Evolutionary conservation across 345 rosid species (phyloP).

Genomic region (Iberis pinnata): DNA sequence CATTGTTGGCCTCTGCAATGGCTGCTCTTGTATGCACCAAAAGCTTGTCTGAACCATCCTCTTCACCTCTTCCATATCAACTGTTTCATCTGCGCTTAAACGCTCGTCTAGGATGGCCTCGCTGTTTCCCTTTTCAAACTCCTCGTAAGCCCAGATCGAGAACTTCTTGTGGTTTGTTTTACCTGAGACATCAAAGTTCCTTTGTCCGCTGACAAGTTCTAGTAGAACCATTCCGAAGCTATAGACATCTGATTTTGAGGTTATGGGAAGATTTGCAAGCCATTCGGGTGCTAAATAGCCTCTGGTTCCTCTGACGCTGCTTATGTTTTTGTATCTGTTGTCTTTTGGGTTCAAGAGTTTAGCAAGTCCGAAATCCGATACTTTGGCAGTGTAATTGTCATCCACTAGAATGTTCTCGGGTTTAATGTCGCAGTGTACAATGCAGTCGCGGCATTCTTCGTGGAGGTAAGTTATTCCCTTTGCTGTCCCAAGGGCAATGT

Average conservation of each 20-base stretch:
- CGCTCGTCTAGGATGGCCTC: slow-evolving; percentile 40
- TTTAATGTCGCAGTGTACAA: slow-evolving; percentile 51
- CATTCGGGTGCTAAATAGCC: slow-evolving; percentile 62
- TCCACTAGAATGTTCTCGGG: slow-evolving; percentile 55
- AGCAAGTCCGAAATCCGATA: slow-evolving; percentile 58
- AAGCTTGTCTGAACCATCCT: slow-evolving; percentile 46
- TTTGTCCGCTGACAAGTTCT: slow-evolving; percentile 48
- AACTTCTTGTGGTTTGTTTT: slow-evolving; percentile 37
- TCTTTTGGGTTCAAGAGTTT: slow-evolving; percentile 49
- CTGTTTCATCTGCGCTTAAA: slow-evolving; percentile 26
- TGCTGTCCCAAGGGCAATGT: slow-evolving; percentile 50
- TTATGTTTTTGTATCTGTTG: slow-evolving; percentile 35
- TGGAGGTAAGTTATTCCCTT: slow-evolving; percentile 62
- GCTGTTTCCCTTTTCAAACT: slow-evolving; percentile 37
- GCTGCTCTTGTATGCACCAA: slow-evolving; percentile 65
- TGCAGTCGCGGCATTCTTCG: slow-evolving; percentile 58
- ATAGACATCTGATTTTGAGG: slow-evolving; percentile 58
- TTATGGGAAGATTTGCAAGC: slow-evolving; percentile 48
- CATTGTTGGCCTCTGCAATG: slow-evolving; percentile 50
- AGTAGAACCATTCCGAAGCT: slow-evolving; percentile 61
- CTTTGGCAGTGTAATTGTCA: slow-evolving; percentile 43
- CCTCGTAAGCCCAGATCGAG: slow-evolving; percentile 46
- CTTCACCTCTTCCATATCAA: slow-evolving; percentile 41
- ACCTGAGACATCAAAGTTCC: slow-evolving; percentile 45
- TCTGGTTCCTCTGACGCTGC: slow-evolving; percentile 53